Evolutionary conservation across 2,329 filamentous ascomycete species (phyloP).

Genomic region (Paecilomyces sp.): DNA sequence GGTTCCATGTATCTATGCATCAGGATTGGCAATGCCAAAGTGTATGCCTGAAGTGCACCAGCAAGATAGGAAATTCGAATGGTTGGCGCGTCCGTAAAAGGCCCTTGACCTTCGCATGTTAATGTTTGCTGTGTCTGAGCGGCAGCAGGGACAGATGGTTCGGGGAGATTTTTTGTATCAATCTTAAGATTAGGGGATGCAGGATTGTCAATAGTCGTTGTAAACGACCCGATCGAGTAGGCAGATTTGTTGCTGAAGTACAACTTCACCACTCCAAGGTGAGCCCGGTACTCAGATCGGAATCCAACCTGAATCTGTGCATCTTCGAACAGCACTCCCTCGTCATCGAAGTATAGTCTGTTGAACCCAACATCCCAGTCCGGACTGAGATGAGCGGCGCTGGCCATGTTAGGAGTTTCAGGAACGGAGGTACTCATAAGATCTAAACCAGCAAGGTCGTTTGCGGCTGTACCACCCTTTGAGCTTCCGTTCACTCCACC

Average conservation of each 20-base stretch:
- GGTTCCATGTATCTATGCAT: constrained; percentile 97
- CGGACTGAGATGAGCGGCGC: constrained; percentile 83
- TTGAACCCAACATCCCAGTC: constrained; percentile 92
- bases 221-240: constrained; percentile 79
- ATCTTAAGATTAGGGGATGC: constrained; percentile 62
- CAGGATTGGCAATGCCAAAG: constrained; percentile 78
- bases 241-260: constrained; percentile 96
- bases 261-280: constrained; percentile 88
- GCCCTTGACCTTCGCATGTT: constrained; percentile 79
- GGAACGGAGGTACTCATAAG: constrained; percentile 53
- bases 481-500: constrained; percentile 28
- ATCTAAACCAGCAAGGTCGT: constrained; percentile 76
- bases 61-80: constrained; percentile 92
- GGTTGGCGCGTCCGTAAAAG: constrained; percentile 79
- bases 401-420: constrained; percentile 75
- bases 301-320: constrained; percentile 87
- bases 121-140: constrained; percentile 87
- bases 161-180: constrained; percentile 82
- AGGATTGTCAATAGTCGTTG: constrained; percentile 78
- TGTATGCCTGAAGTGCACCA: constrained; percentile 85
- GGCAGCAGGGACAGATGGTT: constrained; percentile 67
- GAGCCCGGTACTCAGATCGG: constrained; percentile 88
- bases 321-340: constrained; percentile 92
- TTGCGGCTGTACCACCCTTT: constrained; percentile 39
- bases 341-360: constrained; percentile 66